Base-by-base conservation (phyloP, 495 filamentous ascomycete genomes). In the Penicillium pancosmium region DNA sequence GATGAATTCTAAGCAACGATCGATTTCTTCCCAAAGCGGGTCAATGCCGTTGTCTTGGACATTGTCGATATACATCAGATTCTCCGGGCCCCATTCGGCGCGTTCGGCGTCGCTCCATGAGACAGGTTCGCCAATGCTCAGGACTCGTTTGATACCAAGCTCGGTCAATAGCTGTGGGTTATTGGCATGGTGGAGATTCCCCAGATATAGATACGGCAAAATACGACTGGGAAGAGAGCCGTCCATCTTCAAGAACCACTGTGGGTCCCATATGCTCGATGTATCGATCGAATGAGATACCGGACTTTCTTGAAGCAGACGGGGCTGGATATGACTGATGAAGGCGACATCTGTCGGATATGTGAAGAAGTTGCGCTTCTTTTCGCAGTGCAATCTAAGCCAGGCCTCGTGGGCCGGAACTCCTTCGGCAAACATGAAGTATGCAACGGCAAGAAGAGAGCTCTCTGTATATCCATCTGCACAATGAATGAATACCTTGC, bases 1-100 rank as follows among this genome's bases (percentile, higher is more conserved):
- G 72, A 98, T 96, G 61, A 98, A 98, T 25, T 89, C 85, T 31
- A 98, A 76, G 64, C 94, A 98, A 40, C 88, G 80, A 64, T 87
- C 86, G 76, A 96, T 96, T 59, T 97, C 91, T 31, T 90, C 84
- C 50, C 88, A 93, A 66, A 98, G 73, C 5, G 92, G 87, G 68
- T 98, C 94, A 55, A 98, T 93, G 23, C 94, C 94, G 64, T 98
- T 98, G 63, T 98, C 94, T 69, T 98, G 94, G 13, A 98, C 91
- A 18, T 88, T 79, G 62, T 91, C 85, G 41, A 98, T 84, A 43
- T 86, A 80, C 73, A 95, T 84, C 18, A 94, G 67, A 51, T 93
- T 92, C 27, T 92, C 87, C 15, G 73, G 63, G 0, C 87, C 88
- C 86, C 90, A 95, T 31, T 74, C 77, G 27, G 84, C 80, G 23